Evolutionary conservation across 495 filamentous ascomycete genomes (phyloP), one percentile per base, ranked within the genome.

Genomic region (Neurospora cerealis): DNA sequence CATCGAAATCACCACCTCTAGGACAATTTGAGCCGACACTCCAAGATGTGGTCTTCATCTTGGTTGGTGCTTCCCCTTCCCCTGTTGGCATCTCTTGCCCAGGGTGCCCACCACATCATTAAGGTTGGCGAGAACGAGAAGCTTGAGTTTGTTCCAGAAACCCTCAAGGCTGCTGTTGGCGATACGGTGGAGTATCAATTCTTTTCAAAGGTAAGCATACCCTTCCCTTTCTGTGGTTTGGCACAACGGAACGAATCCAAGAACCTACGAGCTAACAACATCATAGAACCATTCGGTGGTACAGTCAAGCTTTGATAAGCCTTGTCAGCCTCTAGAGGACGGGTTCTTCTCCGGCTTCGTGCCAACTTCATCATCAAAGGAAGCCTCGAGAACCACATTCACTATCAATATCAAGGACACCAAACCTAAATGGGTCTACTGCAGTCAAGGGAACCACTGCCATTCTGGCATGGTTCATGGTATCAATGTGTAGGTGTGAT

Each of bases 371-470:
- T 78, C 73, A 3, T 69, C 79, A 19, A 80, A 82, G 41, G 76
- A 78, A 9, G 77, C 78, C 39, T 78, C 82, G 4, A 74, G 77
- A 8, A 83, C 84, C 10, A 84, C 83, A 10, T 92, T 88, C 72
- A 87, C 86, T 17, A 78, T 91, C 44, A 88, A 82, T 0, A 80
- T 91, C 32, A 88, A 74, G 13, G 83, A 88, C 75, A 89, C 87
- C 10, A 83, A 85, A 69, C 88, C 89, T 0, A 84, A 89, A 46
- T 91, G 88, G 87, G 84, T 85, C 72, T 91, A 91, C 77, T 91
- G 89, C 79, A 73, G 77, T 24, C 83, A 84, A 70, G 83, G 83
- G 37, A 78, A 81, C 54, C 83, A 84, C 72, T 84, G 83, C 76
- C 82, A 84, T 66, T 80, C 40, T 24, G 82, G 83, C 72, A 84